These are phyloP conservation scores for Microthlaspi erraticum DNA, from an alignment of 345 rosid genomes.

Conservation along the genomic window DNA sequence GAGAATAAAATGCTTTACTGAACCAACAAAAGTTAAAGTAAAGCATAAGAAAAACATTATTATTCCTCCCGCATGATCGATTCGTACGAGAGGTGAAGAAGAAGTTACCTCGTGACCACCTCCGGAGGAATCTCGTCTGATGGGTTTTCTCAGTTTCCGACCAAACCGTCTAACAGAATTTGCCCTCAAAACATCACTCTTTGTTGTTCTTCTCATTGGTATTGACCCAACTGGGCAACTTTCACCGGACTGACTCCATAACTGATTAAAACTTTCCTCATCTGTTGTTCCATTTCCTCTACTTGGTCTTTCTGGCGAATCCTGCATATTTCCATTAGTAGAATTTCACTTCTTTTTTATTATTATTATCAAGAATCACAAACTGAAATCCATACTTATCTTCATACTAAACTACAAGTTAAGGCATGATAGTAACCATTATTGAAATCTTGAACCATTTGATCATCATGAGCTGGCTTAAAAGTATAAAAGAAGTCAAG, in stretches of 20 bases:
- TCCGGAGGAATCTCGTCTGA: slow-evolving; percentile 91
- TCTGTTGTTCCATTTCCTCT: slow-evolving; percentile 51
- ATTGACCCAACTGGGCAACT: slow-evolving; percentile 85
- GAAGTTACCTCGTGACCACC: slow-evolving; percentile 88
- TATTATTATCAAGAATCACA: too few species aligned
- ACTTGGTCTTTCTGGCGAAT: slow-evolving; percentile 63
- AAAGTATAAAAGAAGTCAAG: background rate
- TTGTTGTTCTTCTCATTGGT: slow-evolving; percentile 83
- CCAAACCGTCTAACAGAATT: slow-evolving; percentile 72
- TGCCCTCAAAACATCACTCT: slow-evolving; percentile 74
- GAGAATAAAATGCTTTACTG: slow-evolving; percentile 39
- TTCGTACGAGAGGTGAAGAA: slow-evolving; percentile 33
- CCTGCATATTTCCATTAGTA: slow-evolving; percentile 49
- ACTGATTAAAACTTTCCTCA: slow-evolving; percentile 61
- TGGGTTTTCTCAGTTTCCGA: slow-evolving; percentile 65
- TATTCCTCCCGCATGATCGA: slow-evolving; percentile 30
- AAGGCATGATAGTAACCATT: too few species aligned
- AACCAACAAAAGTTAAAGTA: slow-evolving; percentile 40
- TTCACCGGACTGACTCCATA: slow-evolving; percentile 81
- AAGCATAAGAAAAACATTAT: slow-evolving; percentile 26
- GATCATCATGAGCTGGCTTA: background rate
- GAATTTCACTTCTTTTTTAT: slow-evolving; percentile 1
- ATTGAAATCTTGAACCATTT: too few species aligned
- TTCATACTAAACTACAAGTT: too few species aligned
- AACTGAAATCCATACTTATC: too few species aligned